Percentiles rank a stretch among this genome's conserved stretches.
Conservation (phyloP, 2,329 filamentous ascomycete genomes). For the Sporothrix protearum region DNA sequence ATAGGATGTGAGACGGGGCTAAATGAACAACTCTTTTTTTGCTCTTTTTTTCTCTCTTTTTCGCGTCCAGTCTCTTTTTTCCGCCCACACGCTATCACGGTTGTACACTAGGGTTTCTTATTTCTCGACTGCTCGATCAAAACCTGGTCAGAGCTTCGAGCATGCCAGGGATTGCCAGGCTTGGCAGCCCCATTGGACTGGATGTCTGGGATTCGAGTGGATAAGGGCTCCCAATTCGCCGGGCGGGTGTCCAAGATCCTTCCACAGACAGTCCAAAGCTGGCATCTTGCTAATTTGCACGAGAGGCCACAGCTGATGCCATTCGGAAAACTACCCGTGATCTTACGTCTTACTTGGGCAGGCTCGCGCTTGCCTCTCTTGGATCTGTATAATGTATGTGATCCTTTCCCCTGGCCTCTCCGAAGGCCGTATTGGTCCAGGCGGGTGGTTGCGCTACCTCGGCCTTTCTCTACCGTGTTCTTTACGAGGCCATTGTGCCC, state of each 20-base stretch:
- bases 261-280: not conserved
- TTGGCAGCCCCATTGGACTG: slow-evolving; percentile 17
- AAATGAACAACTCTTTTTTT: not conserved
- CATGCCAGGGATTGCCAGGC: slow-evolving; percentile 2
- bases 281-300: not conserved
- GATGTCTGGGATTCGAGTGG: slow-evolving; percentile 6
- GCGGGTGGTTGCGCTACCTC: not conserved
- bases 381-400: slow-evolving; percentile 1
- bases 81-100: not conserved
- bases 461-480: not conserved
- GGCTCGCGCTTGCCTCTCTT: not conserved
- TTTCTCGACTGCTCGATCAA: not conserved
- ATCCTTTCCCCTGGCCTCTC: slow-evolving; percentile 2
- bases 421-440: not conserved
- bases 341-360: slow-evolving; percentile 3
- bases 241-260: not conserved
- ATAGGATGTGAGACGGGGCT: not conserved
- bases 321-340: not conserved
- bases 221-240: not conserved
- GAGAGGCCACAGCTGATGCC: slow-evolving; percentile 1
- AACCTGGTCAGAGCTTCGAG: slow-evolving; percentile 17
- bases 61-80: not conserved
- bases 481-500: not conserved
- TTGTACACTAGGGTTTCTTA: not conserved
- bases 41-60: not conserved